Base-by-base conservation (phyloP, 352 stramenopile genomes). In the Globisporangium cederbergense region DNA sequence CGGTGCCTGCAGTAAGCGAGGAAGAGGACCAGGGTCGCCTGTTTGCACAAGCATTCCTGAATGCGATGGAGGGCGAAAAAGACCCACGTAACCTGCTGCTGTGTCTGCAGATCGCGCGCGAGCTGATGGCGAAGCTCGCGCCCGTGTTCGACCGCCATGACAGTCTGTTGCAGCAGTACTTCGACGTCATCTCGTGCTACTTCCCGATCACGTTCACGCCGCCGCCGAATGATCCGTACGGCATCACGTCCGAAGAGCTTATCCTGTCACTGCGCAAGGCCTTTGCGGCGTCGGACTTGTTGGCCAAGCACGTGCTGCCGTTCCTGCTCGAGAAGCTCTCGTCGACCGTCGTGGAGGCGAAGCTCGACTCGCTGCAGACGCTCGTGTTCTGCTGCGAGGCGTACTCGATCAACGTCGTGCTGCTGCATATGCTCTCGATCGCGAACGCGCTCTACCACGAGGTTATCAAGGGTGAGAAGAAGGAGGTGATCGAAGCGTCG, bases 191-290 rank as follows among this genome's bases (percentile, higher is more conserved):
- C 22, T 95, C 89, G 36, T 97, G 89, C 74, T 97, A 97, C 67
- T 97, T 97, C 52, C 90, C 90, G 4, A 96, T 97, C 62, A 97
- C 91, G 63, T 97, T 97, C 67, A 95, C 83, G 43, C 90, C 90
- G 49, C 90, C 90, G 20, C 88, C 88, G 3, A 97, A 97, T 54
- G 88, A 97, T 59, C 90, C 90, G 62, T 94, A 97, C 67, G 89
- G 89, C 36, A 97, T 97, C 68, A 96, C 86, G 64, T 90, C 89
- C 3, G 88, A 97, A 56, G 84, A 88, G 51, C 77, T 95, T 11
- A 89, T 91, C 40, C 46, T 83, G 65, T 95, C 86, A 52, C 74
- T 97, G 53, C 84, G 89, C 36, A 72, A 78, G 10, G 89, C 86
- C 5, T 93, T 97, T 40, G 83, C 85, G 1, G 83, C 86, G 3